Conservation (phyloP, 1,284 basidiomycete species). For the Porphyrellus sp. region DNA sequence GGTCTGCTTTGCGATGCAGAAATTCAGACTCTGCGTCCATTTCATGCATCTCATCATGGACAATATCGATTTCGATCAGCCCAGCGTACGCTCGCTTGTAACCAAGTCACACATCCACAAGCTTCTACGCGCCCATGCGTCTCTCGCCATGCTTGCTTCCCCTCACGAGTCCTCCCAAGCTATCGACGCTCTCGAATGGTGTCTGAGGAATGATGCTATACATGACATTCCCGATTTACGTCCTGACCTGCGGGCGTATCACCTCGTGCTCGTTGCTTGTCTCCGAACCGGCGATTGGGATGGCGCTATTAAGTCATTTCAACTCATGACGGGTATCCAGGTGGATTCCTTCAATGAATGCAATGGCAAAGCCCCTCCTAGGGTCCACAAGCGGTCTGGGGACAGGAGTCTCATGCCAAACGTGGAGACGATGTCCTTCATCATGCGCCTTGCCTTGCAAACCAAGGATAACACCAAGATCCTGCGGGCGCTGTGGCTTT, state of each 20-base stretch:
- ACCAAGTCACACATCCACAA: constrained; percentile 56
- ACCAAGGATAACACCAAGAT: constrained; percentile 47
- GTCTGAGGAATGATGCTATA: constrained; percentile 48
- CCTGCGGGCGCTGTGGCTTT: constrained; percentile 57
- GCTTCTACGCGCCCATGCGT: constrained; percentile 50
- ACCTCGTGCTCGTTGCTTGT: constrained; percentile 56
- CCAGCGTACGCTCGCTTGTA: constrained; percentile 41
- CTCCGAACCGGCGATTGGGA: constrained; percentile 61
- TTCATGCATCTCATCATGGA: constrained; percentile 57
- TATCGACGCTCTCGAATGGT: constrained; percentile 60
- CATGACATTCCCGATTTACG: constrained; percentile 43
- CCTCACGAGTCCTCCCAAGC: constrained; percentile 39
- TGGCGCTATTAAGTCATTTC: constrained; percentile 52
- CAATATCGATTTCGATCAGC: constrained; percentile 31
- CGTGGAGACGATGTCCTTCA: constrained; percentile 46
- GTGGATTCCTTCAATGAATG: constrained; percentile 51
- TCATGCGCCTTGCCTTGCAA: constrained; percentile 53
- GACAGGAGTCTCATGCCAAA: constrained; percentile 46
- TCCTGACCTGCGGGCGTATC: constrained; percentile 50
- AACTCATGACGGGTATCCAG: constrained; percentile 64
- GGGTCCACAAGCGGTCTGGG: constrained; percentile 39
- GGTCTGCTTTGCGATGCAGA: constrained; percentile 50
- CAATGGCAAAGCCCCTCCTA: constrained; percentile 32
- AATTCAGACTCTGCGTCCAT: constrained; percentile 47
- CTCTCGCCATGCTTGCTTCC: constrained; percentile 39